These are phyloP conservation scores for Fusarium torreyae DNA, from an alignment of 2,329 filamentous ascomycete genomes.

Conservation along the genomic window DNA sequence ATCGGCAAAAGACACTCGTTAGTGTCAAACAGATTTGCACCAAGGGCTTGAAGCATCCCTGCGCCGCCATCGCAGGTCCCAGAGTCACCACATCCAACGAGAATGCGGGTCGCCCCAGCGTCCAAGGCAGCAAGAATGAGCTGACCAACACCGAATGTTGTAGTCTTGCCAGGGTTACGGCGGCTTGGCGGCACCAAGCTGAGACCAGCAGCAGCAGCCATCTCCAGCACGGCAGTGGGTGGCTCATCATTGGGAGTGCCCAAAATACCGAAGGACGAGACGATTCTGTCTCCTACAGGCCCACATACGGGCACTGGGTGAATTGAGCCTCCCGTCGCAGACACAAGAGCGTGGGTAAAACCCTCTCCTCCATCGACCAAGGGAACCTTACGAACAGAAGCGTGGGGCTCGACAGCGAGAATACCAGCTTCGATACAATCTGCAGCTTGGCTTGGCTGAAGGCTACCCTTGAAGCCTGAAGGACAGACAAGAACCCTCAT, in stretches of 20 bases:
- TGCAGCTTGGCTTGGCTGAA: conserved; percentile 64
- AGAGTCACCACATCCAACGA: conserved; percentile 69
- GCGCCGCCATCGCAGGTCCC: conserved; percentile 68
- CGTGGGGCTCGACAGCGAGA: conserved; percentile 59
- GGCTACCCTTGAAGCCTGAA: conserved; percentile 69
- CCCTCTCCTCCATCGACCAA: conserved; percentile 69
- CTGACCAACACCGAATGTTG: conserved; percentile 67
- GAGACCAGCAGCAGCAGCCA: conserved; percentile 68
- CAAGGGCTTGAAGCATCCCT: conserved; percentile 69
- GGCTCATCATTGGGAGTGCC: conserved; percentile 41
- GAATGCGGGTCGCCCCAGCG: conserved; percentile 60
- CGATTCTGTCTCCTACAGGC: conserved; percentile 59
- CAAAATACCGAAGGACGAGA: conserved; percentile 64
- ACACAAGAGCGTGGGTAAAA: conserved; percentile 63
- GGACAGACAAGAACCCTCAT: conserved; percentile 64
- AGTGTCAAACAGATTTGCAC: conserved; percentile 59
- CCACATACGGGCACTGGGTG: conserved; percentile 59
- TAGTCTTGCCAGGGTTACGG: conserved; percentile 64
- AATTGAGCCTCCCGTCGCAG: conserved; percentile 59
- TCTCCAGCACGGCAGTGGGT: conserved; percentile 65
- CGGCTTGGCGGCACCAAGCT: conserved; percentile 61
- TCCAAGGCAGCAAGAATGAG: conserved; percentile 63
- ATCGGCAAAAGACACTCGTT: conserved; percentile 56
- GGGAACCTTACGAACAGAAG: conserved; percentile 63
- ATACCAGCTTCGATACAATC: conserved; percentile 66